phyloP scores from a whole-genome alignment of 2,329 filamentous ascomycete species.

The Remersonia thermophila region DNA sequence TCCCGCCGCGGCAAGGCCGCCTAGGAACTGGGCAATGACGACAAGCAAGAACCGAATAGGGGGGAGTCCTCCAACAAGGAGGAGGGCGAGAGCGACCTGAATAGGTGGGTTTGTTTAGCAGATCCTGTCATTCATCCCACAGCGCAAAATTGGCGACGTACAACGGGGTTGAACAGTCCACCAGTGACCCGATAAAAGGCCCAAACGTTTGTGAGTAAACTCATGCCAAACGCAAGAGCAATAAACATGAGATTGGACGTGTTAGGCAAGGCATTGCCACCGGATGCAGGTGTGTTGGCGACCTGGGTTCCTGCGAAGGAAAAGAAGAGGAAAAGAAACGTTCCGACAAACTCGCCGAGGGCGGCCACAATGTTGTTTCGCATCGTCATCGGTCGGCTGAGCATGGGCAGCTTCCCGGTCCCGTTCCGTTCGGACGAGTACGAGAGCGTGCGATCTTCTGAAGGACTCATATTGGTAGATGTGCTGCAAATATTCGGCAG shows the following conservation, averaged over 20 bases:
- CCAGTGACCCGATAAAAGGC: constrained; percentile 36
- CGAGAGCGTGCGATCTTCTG: neutral
- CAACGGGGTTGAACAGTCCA: constrained; percentile 30
- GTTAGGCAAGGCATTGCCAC: constrained; percentile 8
- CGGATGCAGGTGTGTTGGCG: constrained; percentile 13
- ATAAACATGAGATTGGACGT: constrained; percentile 25
- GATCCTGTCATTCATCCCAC: neutral
- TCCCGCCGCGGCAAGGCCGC: constrained; percentile 41
- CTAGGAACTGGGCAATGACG: constrained; percentile 39
- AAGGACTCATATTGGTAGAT: neutral
- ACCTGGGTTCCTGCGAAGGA: constrained; percentile 24
- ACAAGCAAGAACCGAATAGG: constrained; percentile 34
- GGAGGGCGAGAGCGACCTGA: constrained; percentile 38
- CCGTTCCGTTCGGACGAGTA: constrained; percentile 1
- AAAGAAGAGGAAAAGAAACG: constrained; percentile 32
- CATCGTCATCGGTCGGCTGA: constrained; percentile 6
- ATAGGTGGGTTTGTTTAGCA: too few relatives aligned
- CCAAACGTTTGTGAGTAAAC: constrained; percentile 36
- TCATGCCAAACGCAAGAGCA: constrained; percentile 30
- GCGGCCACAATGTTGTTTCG: constrained; percentile 23
- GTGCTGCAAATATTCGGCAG: neutral
- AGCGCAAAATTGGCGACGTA: constrained; percentile 11
- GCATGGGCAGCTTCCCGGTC: constrained; percentile 11
- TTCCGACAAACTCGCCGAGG: constrained; percentile 31
- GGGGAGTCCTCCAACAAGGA: constrained; percentile 35